A percentile compares a stretch with the other conserved stretches of the same genome.
phyloP scores from a whole-genome alignment of 257 asterid species.

The Paraleonurus japonicus region DNA sequence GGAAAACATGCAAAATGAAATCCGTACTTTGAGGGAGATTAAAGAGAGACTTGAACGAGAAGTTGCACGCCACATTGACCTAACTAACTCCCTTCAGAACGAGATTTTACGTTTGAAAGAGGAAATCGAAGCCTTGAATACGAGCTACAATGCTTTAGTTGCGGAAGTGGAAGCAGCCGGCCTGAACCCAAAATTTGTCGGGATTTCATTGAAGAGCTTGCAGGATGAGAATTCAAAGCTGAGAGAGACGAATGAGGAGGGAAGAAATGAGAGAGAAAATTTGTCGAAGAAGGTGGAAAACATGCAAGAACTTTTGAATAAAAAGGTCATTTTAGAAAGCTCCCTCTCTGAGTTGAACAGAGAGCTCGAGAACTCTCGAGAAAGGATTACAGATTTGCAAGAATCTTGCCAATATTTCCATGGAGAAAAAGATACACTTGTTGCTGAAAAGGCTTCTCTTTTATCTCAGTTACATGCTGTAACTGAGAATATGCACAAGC shows the following conservation, averaged over 20 bases:
- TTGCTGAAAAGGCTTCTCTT: conserved; percentile 69
- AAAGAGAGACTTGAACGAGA: conserved; percentile 77
- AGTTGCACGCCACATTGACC: conserved; percentile 52
- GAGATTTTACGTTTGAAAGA: conserved; percentile 60
- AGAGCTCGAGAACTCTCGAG: conserved; percentile 59
- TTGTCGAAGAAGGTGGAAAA: conserved; percentile 57
- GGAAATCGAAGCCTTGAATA: conserved; percentile 63
- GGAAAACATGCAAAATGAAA: conserved; percentile 60
- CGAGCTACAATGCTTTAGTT: conserved; percentile 53
- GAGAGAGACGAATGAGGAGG: conserved; percentile 46
- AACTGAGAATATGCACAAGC: conserved; percentile 73
- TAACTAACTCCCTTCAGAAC: conserved; percentile 54
- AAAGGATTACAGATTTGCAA: conserved; percentile 44
- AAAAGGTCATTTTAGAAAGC: conserved; percentile 48
- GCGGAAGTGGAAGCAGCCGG: conserved; percentile 71
- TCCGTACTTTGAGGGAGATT: conserved; percentile 62
- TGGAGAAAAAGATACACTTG: conserved; percentile 67
- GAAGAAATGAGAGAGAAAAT: conserved; percentile 45
- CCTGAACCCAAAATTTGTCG: conserved; percentile 45
- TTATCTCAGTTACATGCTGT: conserved; percentile 69
- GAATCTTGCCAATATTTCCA: conserved; percentile 53
- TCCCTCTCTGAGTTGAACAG: conserved; percentile 48
- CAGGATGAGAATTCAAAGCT: conserved; percentile 60
- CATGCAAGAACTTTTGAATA: conserved; percentile 51
- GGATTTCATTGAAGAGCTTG: conserved; percentile 49